Base-by-base conservation (phyloP, 2,329 filamentous ascomycete genomes). In the Microdochium paspali region DNA sequence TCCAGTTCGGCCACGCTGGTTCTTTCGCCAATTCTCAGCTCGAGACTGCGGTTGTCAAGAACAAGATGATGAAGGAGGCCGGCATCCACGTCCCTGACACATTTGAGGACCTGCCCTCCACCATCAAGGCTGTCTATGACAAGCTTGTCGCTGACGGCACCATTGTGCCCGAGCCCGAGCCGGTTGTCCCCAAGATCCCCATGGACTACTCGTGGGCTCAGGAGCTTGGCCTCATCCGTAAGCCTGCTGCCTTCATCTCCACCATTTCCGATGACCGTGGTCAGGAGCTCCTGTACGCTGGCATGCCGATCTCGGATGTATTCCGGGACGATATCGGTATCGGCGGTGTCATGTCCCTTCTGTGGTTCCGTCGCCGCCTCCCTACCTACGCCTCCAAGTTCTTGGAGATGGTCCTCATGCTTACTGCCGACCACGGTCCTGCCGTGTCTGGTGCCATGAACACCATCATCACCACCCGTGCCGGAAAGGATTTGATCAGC, bases 361-460 rank as follows among this genome's bases (percentile, higher is more conserved):
- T 98, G 60, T 98, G 93, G 93, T 98, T 98, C 90, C 91, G 93
- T 65, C 90, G 93, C 71, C 87, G 93, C 66, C 86, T 98, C 53
- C 93, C 93, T 54, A 77, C 85, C 65, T 97, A 96, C 68, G 93
- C 93, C 64, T 94, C 89, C 80, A 95, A 95, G 76, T 98, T 98
- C 80, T 76, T 98, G 59, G 93, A 98, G 80, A 98, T 98, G 93
- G 93, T 98, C 57, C 91, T 98, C 69, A 98, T 98, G 93, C 83
- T 98, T 65, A 98, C 93, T 65, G 93, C 93, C 61, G 93, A 98
- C 66, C 93, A 98, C 83, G 93, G 93, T 72, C 93, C 93, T 47
- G 93, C 93, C 61, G 93, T 98, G 60, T 98, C 93, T 60, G 93
- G 93, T 80, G 93, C 93, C 70, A 98, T 98, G 93, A 98, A 98